Evolutionary conservation across 208 protist genomes (phyloP).

Genomic region (Acanthamoeba culbertsoni): DNA sequence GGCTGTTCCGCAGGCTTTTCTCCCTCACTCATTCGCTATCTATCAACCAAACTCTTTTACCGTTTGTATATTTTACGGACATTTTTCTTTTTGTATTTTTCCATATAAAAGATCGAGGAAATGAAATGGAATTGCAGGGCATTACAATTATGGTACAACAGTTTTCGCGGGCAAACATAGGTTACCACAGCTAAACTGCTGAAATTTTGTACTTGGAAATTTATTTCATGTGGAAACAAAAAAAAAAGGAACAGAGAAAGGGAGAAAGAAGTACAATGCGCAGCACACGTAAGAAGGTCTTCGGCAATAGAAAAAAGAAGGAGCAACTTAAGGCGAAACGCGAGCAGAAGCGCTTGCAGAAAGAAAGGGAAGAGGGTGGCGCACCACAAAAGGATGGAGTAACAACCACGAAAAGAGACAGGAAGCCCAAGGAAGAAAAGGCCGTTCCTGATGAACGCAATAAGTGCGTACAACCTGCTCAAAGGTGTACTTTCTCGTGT

Average conservation of each 20-base stretch:
- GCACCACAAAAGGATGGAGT: not conserved
- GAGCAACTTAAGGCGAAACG: slow-evolving; percentile 57
- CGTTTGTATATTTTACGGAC: not conserved
- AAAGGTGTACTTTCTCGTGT: not conserved
- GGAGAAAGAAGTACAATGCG: not conserved
- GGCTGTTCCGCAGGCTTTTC: not conserved
- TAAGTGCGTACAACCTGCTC: not conserved
- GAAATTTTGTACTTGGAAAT: too few relatives aligned
- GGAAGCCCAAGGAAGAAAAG: not conserved
- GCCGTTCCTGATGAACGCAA: not conserved
- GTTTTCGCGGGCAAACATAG: not conserved
- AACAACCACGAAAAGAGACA: not conserved
- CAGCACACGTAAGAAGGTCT: slow-evolving; percentile 36
- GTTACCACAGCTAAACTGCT: too few relatives aligned
- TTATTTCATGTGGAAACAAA: too few relatives aligned
- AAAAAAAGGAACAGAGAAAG: too few relatives aligned
- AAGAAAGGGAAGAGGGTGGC: not conserved
- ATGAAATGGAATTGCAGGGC: not conserved
- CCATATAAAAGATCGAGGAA: not conserved
- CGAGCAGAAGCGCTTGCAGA: slow-evolving; percentile 22
- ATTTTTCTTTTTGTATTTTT: slow-evolving; percentile 18
- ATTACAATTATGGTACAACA: not conserved
- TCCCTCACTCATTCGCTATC: not conserved
- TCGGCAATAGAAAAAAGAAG: slow-evolving; percentile 53
- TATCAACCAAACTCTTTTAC: not conserved